Conservation (phyloP, 768 basidiomycete genomes). For the Serendipita sp. region DNA sequence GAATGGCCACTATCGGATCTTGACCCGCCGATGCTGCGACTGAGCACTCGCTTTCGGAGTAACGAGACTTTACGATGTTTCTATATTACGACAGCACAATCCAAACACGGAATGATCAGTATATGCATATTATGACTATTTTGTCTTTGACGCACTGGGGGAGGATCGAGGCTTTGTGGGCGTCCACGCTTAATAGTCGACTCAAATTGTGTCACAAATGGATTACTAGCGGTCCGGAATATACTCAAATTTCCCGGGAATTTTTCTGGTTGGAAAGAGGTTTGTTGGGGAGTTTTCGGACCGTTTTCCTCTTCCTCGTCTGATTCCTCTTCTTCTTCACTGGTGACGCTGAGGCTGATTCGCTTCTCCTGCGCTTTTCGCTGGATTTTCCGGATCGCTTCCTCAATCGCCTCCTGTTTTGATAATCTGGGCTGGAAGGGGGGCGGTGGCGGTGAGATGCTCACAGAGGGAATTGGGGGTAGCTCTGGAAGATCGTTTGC, state of each 20-base stretch:
- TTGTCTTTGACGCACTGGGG: no score
- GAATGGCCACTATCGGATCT: neutral
- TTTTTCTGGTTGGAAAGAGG: neutral
- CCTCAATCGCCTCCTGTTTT: neutral
- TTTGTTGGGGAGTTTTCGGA: neutral
- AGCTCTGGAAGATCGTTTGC: neutral
- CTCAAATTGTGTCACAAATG: neutral
- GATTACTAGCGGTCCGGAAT: neutral
- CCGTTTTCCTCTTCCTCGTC: neutral
- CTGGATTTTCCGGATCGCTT: slow-evolving; percentile 1
- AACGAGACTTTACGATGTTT: neutral
- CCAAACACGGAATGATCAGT: no score
- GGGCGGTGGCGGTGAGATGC: neutral
- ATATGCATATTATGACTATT: no score
- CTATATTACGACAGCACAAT: neutral
- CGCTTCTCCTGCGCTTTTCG: neutral
- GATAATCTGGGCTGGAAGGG: neutral
- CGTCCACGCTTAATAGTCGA: no score
- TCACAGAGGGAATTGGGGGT: neutral
- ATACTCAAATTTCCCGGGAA: neutral
- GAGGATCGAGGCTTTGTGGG: no score
- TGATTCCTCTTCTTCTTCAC: neutral
- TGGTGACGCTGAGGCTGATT: neutral
- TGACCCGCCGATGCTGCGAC: neutral
- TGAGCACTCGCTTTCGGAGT: slow-evolving; percentile 1